These are phyloP conservation scores for Lecanicillium sp. DNA, from an alignment of 2,329 filamentous ascomycete genomes.

Conservation along the genomic window DNA sequence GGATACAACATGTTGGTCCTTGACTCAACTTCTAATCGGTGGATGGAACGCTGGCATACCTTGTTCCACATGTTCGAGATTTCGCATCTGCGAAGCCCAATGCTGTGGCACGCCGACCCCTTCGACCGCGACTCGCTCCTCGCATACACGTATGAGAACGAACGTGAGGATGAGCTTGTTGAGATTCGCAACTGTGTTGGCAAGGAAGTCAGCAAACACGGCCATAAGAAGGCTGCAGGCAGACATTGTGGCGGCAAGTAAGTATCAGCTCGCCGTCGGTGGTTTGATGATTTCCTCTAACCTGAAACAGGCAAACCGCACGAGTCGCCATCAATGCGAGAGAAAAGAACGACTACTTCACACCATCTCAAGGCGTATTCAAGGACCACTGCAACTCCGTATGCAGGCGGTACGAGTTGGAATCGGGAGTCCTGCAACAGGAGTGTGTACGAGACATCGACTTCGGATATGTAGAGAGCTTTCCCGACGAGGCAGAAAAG, in stretches of 20 bases:
- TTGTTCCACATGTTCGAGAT: conserved; percentile 66
- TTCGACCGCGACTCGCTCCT: conserved; percentile 67
- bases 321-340: conserved; percentile 55
- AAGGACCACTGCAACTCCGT: conserved; percentile 55
- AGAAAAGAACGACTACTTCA: conserved; percentile 65
- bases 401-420: conserved; percentile 45
- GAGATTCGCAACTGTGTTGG: conserved; percentile 72
- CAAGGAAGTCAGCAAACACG: conserved; percentile 74
- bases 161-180: conserved; percentile 55
- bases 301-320: conserved; percentile 33
- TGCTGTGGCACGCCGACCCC: conserved; percentile 80
- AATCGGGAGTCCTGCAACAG: conserved; percentile 49
- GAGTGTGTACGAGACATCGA: conserved; percentile 56
- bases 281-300: conserved; percentile 13
- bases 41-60: conserved; percentile 66
- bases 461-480: conserved; percentile 43
- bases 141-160: conserved; percentile 58
- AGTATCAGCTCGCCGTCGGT: conserved; percentile 15
- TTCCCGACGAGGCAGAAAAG: conserved; percentile 42
- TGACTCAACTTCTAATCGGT: conserved; percentile 56
- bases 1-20: conserved; percentile 54
- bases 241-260: conserved; percentile 37
- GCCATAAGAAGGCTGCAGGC: conserved; percentile 55
- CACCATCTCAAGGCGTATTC: conserved; percentile 57
- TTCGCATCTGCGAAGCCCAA: conserved; percentile 65